These are phyloP conservation scores for Schizophyllum amplum DNA, from an alignment of 1,284 basidiomycete genomes.

Conservation along the genomic window DNA sequence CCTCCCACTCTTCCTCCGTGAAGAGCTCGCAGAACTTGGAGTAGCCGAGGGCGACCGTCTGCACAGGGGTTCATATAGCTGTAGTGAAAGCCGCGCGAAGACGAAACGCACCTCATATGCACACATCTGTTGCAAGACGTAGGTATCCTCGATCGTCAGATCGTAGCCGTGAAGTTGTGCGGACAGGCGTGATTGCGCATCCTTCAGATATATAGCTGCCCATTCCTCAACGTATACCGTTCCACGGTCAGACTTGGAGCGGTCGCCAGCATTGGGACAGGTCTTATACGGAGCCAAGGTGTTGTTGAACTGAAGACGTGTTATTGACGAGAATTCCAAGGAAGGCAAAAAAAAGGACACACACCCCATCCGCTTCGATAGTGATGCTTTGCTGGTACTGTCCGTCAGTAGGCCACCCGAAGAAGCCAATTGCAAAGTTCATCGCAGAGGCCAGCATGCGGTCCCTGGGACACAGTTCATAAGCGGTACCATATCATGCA, in stretches of 20 bases:
- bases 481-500: not conserved
- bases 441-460: constrained; percentile 78
- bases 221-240: constrained; percentile 51
- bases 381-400: constrained; percentile 80
- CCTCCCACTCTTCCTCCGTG: constrained; percentile 84
- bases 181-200: constrained; percentile 59
- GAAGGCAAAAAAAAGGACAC: constrained; percentile 14
- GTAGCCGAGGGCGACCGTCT: constrained; percentile 88
- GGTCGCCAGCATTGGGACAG: constrained; percentile 53
- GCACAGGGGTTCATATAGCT: too few relatives aligned
- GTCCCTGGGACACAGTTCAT: constrained; percentile 34
- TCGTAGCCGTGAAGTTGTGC: constrained; percentile 55
- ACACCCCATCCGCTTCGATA: constrained; percentile 58
- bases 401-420: constrained; percentile 71
- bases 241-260: constrained; percentile 47
- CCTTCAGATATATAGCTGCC: constrained; percentile 63
- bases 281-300: constrained; percentile 71
- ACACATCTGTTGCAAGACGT: constrained; percentile 70
- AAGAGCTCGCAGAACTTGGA: constrained; percentile 88
- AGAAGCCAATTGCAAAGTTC: constrained; percentile 85
- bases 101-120: constrained; percentile 65
- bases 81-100: not conserved
- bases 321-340: too few relatives aligned
- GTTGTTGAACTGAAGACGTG: constrained; percentile 56
- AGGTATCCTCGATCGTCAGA: constrained; percentile 65